Conservation (phyloP, 2,329 filamentous ascomycete genomes). For the Kalaharituber pfeilii region DNA sequence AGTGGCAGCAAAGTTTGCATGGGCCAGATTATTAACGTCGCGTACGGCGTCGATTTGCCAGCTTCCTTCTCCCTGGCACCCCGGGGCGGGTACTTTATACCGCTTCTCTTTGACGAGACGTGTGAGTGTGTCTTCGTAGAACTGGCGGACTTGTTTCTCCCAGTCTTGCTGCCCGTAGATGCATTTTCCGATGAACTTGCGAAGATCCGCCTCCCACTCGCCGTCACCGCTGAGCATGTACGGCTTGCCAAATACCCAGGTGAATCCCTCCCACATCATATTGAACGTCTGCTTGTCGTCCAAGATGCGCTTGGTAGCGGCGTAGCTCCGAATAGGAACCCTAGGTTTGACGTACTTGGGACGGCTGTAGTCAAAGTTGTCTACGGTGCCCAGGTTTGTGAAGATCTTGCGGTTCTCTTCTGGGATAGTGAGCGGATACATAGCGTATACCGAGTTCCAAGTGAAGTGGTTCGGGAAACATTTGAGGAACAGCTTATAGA, state of each 20-base stretch:
- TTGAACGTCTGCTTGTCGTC: conserved; percentile 44
- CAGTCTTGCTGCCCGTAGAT: conserved; percentile 44
- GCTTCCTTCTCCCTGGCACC: not conserved
- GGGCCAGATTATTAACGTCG: conserved; percentile 35
- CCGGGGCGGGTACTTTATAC: conserved; percentile 43
- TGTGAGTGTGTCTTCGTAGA: conserved; percentile 46
- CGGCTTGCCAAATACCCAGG: conserved; percentile 43
- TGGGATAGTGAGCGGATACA: conserved; percentile 56
- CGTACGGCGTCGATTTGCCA: conserved; percentile 8
- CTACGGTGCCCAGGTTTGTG: conserved; percentile 45
- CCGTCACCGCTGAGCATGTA: conserved; percentile 41
- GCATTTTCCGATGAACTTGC: conserved; percentile 38
- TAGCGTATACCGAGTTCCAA: conserved; percentile 61
- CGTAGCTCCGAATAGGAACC: conserved; percentile 43
- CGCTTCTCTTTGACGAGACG: conserved; percentile 47
- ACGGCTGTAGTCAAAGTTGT: conserved; percentile 51
- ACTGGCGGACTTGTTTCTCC: conserved; percentile 44
- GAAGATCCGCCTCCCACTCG: conserved; percentile 34
- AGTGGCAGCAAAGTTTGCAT: conserved; percentile 38
- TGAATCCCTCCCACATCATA: conserved; percentile 46
- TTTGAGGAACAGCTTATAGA: conserved; percentile 66
- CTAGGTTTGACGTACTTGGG: conserved; percentile 37
- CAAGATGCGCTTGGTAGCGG: conserved; percentile 44
- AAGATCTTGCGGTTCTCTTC: conserved; percentile 57
- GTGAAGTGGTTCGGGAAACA: conserved; percentile 69